Evolutionary conservation across 2,329 filamentous ascomycete species (phyloP), one percentile per base, ranked within the genome.

Genomic region (Ambrosiella cleistominuta): DNA sequence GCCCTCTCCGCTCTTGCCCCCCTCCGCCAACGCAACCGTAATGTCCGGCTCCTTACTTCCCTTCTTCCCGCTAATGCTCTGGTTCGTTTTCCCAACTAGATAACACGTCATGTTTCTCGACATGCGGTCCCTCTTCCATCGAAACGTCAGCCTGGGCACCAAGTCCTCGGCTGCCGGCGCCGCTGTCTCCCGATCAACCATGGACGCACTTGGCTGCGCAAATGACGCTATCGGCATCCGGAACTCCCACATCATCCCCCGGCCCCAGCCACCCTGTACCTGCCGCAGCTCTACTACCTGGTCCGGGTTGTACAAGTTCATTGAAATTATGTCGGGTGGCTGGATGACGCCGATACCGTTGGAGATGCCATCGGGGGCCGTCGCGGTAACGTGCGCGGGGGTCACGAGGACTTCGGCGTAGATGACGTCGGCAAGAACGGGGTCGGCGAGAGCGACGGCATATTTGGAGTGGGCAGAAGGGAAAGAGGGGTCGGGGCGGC

Each of bases 31-130:
- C 1, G 88, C 89, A n/a, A 97, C 77, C 0, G 89, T 90, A 64
- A 97, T 97, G 70, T 97, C 93, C 0, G 93, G 91, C 68, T 98
- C 93, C 67, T 87, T 91, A 72, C 77, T 86, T 74, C 87, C 87
- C 70, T 83, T 87, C n/a, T 81, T 81, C 19, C 79, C 81, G 13
- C 44, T 15, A n/a, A 27, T 38, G 8, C 42, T 17, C 37, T 79
- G 80, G 0, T 85, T 79, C 11, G 81, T 85, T 67, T 83, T 86
- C 13, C 91, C 90, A 0, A 84, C 86, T 71, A 95, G 77, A 69
- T 85, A 89, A 70, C 90, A 96, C 1, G 86, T 88, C 74, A 95
- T 81, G 57, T 95, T 72, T 63, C 88, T 85, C 8, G 37, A 40
- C 17, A 60, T 19, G 62, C 89, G 84, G 68, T 96, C 91, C 65